phyloP scores from a whole-genome alignment of 148 eudicot genomes.

The Diospyros kaki region DNA sequence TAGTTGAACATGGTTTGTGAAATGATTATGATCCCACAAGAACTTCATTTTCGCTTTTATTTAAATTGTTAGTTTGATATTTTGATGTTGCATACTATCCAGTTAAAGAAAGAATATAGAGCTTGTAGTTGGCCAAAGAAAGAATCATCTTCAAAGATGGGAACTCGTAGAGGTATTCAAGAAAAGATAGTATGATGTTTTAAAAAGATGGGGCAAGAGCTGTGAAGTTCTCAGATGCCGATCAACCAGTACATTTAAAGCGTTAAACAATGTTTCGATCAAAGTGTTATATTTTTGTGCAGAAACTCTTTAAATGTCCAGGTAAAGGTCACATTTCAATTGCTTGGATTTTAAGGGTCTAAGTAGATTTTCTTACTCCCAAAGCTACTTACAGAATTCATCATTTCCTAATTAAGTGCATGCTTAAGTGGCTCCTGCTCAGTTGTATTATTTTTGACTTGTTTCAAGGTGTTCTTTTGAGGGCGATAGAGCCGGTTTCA shows the following conservation, averaged over 20 bases:
- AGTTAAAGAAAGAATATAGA: conserved; percentile 82
- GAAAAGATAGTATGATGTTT: conserved; percentile 57
- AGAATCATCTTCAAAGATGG: conserved; percentile 59
- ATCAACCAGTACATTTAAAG: conserved; percentile 50
- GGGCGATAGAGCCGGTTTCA: conserved; percentile 5
- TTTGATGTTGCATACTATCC: conserved; percentile 63
- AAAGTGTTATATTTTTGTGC: conserved; percentile 59
- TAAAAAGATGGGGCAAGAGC: conserved; percentile 52
- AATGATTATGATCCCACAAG: conserved; percentile 8
- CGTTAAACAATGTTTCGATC: conserved; percentile 40
- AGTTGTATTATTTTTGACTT: neutral
- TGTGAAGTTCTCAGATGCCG: conserved; percentile 56
- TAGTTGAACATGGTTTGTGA: conserved; percentile 24
- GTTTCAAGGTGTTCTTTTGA: neutral
- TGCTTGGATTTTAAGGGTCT: conserved; percentile 20
- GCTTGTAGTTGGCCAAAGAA: conserved; percentile 78
- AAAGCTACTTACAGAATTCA: neutral
- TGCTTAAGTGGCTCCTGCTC: conserved; percentile 6
- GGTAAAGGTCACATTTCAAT: conserved; percentile 65
- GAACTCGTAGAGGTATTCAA: conserved; percentile 43
- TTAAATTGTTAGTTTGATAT: conserved; percentile 31
- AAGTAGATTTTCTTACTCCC: neutral
- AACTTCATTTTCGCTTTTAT: conserved; percentile 12
- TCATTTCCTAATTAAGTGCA: neutral
- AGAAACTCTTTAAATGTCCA: conserved; percentile 53